Evolutionary conservation across 495 filamentous ascomycete genomes (phyloP), one percentile per base, ranked within the genome.

Genomic region (Hypoxylon lenormandii): DNA sequence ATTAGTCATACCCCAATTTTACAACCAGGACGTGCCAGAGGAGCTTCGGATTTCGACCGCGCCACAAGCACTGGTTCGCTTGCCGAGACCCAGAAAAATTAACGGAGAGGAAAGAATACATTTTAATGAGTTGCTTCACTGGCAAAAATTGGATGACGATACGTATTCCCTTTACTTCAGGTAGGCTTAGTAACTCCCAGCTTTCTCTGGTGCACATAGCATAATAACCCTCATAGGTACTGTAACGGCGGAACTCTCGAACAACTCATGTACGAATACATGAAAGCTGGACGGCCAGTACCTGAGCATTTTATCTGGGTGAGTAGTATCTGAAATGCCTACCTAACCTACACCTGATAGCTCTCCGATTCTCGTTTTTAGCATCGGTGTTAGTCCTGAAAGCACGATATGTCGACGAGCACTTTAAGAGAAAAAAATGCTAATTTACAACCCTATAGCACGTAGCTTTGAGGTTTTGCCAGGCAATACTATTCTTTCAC

Each of bases 281-380:
- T 16, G 33, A 18, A 58, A 36, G 10, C 7, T 18, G 15, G 40
- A 3, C 12, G 46, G 28, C 30, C 46, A 11, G 22, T 60, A 15
- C 57, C 57, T 30, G 57, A 60, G 33, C 57, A 60, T 51, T 48
- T 60, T 19, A 51, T 60, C n/a, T 60, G 57, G 57, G 57, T 60
- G 51, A 60, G 57, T 51, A 22, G n/a, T n/a, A n/a, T n/a, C 8
- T 50, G 16, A 50, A 28, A n/a, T n/a, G n/a, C n/a, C n/a, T n/a
- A n/a, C n/a, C n/a, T n/a, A n/a, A n/a, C n/a, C n/a, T 28, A n/a
- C 21, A 12, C 23, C 15, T 15, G 3, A 16, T 13, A 26, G 30
- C 6, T 33, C 47, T 30, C 30, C 15, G 23, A 26, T 7, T 28
- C 3, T 28, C 7, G 3, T 7, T 28, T 28, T 28, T 28, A 28